phyloP scores from a whole-genome alignment of 202 grass and related monocot genomes.

The Sporobolus alterniflorus region DNA sequence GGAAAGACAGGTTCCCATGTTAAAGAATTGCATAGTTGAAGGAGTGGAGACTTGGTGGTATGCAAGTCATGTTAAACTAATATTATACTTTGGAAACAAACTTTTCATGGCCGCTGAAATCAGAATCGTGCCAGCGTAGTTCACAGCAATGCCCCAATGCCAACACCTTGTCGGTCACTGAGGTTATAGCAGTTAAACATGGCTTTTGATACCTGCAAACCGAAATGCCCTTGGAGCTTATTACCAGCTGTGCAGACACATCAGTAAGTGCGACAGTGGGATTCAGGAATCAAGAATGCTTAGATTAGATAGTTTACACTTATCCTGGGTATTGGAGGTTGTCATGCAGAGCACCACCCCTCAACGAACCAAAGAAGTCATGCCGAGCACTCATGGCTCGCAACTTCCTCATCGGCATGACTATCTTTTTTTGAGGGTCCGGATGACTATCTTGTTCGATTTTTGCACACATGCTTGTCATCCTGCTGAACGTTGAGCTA shows the following conservation, averaged over 20 bases:
- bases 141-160: not conserved
- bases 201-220: conserved; percentile 12
- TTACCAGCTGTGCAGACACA: not conserved
- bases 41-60: conserved; percentile 51
- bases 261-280: not conserved
- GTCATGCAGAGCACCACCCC: conserved; percentile 40
- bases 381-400: conserved; percentile 37
- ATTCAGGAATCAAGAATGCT: not conserved
- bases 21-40: conserved; percentile 33
- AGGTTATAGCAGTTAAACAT: not conserved
- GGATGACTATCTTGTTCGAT: not conserved
- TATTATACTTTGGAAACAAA: conserved; percentile 15
- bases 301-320: conserved; percentile 22
- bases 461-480: not conserved
- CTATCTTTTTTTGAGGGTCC: too few species aligned
- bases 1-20: not conserved
- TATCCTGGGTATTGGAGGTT: conserved; percentile 15
- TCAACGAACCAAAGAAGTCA: conserved; percentile 19
- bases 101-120: not conserved
- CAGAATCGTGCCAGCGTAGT: not conserved
- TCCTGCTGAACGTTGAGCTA: not conserved
- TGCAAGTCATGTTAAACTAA: conserved; percentile 9
- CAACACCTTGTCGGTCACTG: not conserved
- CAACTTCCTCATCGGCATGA: conserved; percentile 18
- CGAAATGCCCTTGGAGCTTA: not conserved